Conservation (phyloP, 495 filamentous ascomycete species). For the Lophium mytilinum region DNA sequence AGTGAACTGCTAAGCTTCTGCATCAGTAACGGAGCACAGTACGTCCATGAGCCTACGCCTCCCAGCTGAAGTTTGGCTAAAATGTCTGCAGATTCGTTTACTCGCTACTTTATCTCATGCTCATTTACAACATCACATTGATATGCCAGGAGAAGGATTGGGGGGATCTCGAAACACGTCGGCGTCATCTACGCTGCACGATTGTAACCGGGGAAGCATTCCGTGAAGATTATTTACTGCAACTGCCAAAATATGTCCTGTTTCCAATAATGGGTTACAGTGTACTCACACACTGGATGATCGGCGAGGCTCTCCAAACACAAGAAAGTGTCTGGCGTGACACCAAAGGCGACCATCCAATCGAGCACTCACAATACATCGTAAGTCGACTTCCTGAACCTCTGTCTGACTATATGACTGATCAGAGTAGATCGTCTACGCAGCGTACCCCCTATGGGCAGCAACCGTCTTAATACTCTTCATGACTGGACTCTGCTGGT, state of each 20-base stretch:
- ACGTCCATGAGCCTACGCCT: too few species aligned
- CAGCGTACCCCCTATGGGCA: slow-evolving; percentile 17
- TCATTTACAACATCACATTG: slow-evolving; percentile 14
- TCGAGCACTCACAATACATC: slow-evolving; percentile 19
- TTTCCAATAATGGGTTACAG: slow-evolving; percentile 17
- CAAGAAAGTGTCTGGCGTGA: slow-evolving; percentile 18
- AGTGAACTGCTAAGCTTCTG: slow-evolving; percentile 13
- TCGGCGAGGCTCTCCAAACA: slow-evolving; percentile 18
- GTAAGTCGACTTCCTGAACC: background rate
- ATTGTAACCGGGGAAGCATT: slow-evolving; percentile 20
- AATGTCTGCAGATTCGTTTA: slow-evolving; percentile 5
- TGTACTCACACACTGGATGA: slow-evolving; percentile 22
- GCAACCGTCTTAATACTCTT: slow-evolving; percentile 15
- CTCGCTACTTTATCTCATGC: slow-evolving; percentile 15
- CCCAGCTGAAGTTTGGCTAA: too few species aligned
- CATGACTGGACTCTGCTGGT: slow-evolving; percentile 21
- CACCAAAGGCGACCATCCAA: background rate
- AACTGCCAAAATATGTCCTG: slow-evolving; percentile 16
- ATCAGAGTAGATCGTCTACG: slow-evolving; percentile 13
- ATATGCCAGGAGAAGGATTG: slow-evolving; percentile 12
- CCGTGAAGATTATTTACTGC: slow-evolving; percentile 15
- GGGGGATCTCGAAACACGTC: slow-evolving; percentile 10
- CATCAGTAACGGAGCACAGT: slow-evolving; percentile 20
- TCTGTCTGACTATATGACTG: background rate
- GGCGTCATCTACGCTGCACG: slow-evolving; percentile 13